Conservation (phyloP, 352 stramenopile species). For the Phytopythium vexans region DNA sequence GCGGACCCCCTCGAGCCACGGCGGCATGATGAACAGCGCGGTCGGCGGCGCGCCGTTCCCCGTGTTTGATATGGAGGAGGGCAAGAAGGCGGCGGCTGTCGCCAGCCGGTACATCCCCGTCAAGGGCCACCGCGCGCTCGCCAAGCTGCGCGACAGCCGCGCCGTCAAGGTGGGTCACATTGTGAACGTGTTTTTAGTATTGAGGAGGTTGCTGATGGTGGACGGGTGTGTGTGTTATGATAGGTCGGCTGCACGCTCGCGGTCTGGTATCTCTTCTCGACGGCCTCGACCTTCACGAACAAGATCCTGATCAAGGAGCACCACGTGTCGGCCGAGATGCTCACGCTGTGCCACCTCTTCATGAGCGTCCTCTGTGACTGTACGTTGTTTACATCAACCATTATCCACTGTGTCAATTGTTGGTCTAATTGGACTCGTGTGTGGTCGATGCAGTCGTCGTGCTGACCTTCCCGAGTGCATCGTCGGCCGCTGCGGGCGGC, state of each 20-base stretch:
- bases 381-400: constrained; percentile 16
- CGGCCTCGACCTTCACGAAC: constrained; percentile 79
- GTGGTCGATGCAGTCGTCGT: constrained; percentile 47
- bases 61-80: constrained; percentile 30
- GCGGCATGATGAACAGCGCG: constrained; percentile 15
- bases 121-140: constrained; percentile 13
- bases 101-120: constrained; percentile 10
- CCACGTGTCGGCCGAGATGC: constrained; percentile 79
- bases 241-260: constrained; percentile 34
- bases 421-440: neutral
- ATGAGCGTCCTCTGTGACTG: constrained; percentile 76
- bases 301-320: constrained; percentile 87
- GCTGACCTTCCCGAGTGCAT: constrained; percentile 54
- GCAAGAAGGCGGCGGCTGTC: constrained; percentile 13
- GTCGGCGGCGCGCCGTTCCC: constrained; percentile 19
- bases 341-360: constrained; percentile 84
- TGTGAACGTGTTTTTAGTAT: neutral
- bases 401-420: neutral
- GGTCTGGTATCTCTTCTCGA: constrained; percentile 85
- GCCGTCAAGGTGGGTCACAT: constrained; percentile 5
- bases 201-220: neutral
- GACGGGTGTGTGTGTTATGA: neutral
- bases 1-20: neutral
- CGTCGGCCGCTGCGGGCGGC: constrained; percentile 24
- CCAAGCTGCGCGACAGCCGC: constrained; percentile 27